phyloP scores from a whole-genome alignment of 257 asterid species.

The Echium plantagineum region DNA sequence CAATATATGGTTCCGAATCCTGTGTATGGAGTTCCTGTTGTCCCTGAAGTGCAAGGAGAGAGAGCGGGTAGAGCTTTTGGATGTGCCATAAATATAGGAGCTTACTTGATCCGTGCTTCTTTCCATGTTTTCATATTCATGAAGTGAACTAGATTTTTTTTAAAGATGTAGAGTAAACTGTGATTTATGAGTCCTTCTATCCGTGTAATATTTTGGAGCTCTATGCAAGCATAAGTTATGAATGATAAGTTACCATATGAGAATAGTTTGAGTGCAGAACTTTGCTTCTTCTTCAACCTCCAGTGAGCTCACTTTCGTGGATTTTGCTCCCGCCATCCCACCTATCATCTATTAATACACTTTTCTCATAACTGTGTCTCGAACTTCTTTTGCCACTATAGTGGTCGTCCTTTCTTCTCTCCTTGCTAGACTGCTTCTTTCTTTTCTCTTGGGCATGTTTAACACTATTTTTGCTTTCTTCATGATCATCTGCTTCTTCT shows the following conservation, averaged over 20 bases:
- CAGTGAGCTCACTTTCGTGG: conserved; percentile 14
- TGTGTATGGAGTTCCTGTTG: conserved; percentile 15
- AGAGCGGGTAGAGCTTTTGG: conserved; percentile 31
- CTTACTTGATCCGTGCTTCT: conserved; percentile 37
- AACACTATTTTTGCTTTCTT: conserved; percentile 6
- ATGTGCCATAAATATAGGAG: conserved; percentile 29
- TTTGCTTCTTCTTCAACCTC: conserved; percentile 22
- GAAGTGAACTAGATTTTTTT: conserved; percentile 12
- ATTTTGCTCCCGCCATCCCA: conserved; percentile 19
- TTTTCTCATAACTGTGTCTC: conserved; percentile 10
- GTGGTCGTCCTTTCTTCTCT: background rate
- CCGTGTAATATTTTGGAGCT: too few species aligned
- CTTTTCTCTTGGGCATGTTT: conserved; percentile 6
- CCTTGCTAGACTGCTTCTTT: conserved; percentile 14
- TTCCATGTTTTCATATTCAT: conserved; percentile 48
- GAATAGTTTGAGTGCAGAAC: background rate
- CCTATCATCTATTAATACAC: conserved; percentile 27
- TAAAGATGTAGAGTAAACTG: too few species aligned
- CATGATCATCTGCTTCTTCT: conserved; percentile 9
- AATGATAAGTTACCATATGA: conserved; percentile 1
- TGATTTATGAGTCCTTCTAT: too few species aligned
- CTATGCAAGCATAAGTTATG: too few species aligned
- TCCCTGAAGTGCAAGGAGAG: conserved; percentile 17
- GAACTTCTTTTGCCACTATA: conserved; percentile 7
- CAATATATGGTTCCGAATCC: conserved; percentile 25